These are phyloP conservation scores for Cladobotryum protrusum DNA, from an alignment of 2,329 filamentous ascomycete species.

Conservation along the genomic window DNA sequence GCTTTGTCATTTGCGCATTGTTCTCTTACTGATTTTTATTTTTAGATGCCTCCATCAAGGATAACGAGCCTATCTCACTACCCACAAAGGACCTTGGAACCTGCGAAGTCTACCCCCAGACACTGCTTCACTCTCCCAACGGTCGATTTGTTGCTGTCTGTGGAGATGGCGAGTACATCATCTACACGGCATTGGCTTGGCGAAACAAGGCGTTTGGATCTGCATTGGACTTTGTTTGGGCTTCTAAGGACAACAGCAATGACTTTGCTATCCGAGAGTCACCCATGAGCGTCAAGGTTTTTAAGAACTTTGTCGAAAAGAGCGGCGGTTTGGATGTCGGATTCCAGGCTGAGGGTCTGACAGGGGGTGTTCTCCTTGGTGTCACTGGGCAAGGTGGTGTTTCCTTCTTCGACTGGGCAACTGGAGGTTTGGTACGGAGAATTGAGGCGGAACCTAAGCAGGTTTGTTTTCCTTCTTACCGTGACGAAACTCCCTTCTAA, in stretches of 20 bases:
- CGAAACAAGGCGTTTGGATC: conserved; percentile 97
- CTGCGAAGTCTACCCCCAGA: conserved; percentile 95
- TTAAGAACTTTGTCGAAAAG: conserved; percentile 96
- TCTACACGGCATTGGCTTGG: conserved; percentile 94
- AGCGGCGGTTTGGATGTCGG: conserved; percentile 83
- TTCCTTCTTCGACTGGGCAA: conserved; percentile 94
- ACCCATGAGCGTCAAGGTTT: conserved; percentile 88
- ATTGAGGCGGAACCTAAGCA: conserved; percentile 72
- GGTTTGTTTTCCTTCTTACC: conserved; percentile 13
- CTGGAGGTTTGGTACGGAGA: conserved; percentile 78
- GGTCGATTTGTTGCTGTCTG: conserved; percentile 76
- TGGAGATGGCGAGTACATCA: conserved; percentile 97
- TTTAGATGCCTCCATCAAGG: conserved; percentile 71
- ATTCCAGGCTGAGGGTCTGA: conserved; percentile 88
- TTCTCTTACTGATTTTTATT: conserved; percentile 21
- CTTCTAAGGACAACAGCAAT: conserved; percentile 93
- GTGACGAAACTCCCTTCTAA: conserved; percentile 2
- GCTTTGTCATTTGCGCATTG: neutral
- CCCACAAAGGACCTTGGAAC: conserved; percentile 92
- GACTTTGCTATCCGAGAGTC: conserved; percentile 97
- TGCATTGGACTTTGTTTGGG: conserved; percentile 95
- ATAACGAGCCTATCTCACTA: conserved; percentile 78
- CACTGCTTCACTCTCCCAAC: conserved; percentile 91
- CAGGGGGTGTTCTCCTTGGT: conserved; percentile 82
- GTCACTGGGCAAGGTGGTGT: conserved; percentile 93